Evolutionary conservation across 805 yeast genomes (phyloP).

Genomic region (Torulaspora microellipsoides): DNA sequence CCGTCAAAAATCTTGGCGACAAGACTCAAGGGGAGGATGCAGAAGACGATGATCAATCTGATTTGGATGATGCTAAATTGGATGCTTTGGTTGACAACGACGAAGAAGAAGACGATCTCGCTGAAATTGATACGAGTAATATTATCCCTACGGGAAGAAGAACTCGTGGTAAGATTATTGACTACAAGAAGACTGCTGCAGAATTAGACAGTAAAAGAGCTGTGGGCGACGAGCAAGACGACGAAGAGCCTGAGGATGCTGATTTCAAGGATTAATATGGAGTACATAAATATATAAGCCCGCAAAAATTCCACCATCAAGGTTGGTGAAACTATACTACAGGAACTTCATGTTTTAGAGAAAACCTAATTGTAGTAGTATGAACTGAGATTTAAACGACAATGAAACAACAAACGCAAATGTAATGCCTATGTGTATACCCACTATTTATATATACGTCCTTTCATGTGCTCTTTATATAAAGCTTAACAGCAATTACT

Average conservation of each 20-base stretch:
- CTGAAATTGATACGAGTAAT: slow-evolving; percentile 76
- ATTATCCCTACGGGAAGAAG: slow-evolving; percentile 83
- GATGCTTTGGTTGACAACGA: slow-evolving; percentile 46
- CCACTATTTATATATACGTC: neutral
- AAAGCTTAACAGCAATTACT: slow-evolving; percentile 59
- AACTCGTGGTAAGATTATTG: slow-evolving; percentile 85
- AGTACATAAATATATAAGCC: too few species aligned
- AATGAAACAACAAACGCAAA: too few species aligned
- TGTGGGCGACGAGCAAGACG: slow-evolving; percentile 44
- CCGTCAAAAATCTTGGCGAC: slow-evolving; percentile 32
- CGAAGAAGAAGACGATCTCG: slow-evolving; percentile 73
- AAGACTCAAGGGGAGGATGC: slow-evolving; percentile 31
- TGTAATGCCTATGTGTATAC: too few species aligned
- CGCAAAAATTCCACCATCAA: too few species aligned
- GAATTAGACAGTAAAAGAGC: slow-evolving; percentile 51
- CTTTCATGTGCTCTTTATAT: slow-evolving; percentile 1
- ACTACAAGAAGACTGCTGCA: slow-evolving; percentile 75
- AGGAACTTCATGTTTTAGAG: too few species aligned
- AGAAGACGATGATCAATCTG: slow-evolving; percentile 42
- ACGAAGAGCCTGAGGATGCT: slow-evolving; percentile 39
- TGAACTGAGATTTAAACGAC: too few species aligned
- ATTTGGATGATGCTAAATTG: slow-evolving; percentile 50
- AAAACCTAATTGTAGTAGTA: too few species aligned
- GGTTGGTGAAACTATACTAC: too few species aligned
- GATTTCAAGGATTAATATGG: slow-evolving; percentile 20